Percentiles rank a stretch among this genome's conserved stretches.
These are phyloP conservation scores for Fusarium sterilihyphosum DNA, from an alignment of 2,329 filamentous ascomycete species.

Conservation along the genomic window DNA sequence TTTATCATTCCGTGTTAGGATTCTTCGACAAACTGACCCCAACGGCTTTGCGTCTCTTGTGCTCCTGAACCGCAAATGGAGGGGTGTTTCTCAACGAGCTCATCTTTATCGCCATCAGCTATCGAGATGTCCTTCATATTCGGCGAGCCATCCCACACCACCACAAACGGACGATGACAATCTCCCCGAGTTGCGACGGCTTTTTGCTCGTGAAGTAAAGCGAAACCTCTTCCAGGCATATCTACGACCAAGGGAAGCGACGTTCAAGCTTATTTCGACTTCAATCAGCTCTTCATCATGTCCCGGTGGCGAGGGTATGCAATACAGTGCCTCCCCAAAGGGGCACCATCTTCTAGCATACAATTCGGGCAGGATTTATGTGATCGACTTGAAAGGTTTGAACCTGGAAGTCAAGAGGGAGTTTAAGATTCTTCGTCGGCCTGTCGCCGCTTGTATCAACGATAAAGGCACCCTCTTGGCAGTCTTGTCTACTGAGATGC, in stretches of 20 bases:
- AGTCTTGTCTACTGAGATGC: constrained; percentile 82
- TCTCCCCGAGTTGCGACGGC: constrained; percentile 68
- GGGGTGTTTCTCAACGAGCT: constrained; percentile 69
- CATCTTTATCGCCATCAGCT: constrained; percentile 72
- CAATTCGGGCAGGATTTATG: constrained; percentile 85
- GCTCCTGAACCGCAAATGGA: constrained; percentile 73
- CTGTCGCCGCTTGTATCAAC: constrained; percentile 79
- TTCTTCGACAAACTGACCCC: constrained; percentile 68
- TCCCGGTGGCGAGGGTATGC: constrained; percentile 85
- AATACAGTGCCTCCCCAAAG: constrained; percentile 80
- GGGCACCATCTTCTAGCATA: constrained; percentile 81
- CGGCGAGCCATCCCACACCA: constrained; percentile 58
- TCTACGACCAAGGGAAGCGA: constrained; percentile 73
- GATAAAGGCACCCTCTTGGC: constrained; percentile 81
- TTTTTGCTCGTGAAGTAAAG: constrained; percentile 77
- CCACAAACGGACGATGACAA: constrained; percentile 56
- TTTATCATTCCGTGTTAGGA: constrained; percentile 54
- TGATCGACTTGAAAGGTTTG: constrained; percentile 73
- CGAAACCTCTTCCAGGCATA: constrained; percentile 82
- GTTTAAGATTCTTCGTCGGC: constrained; percentile 80
- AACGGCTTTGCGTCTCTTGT: constrained; percentile 74
- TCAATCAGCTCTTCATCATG: constrained; percentile 86
- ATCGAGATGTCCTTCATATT: constrained; percentile 67
- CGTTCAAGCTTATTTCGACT: constrained; percentile 83
- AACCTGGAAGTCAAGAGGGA: constrained; percentile 76